These are phyloP conservation scores for Nakazawaea holstii DNA, from an alignment of 805 yeast genomes.

Conservation along the genomic window DNA sequence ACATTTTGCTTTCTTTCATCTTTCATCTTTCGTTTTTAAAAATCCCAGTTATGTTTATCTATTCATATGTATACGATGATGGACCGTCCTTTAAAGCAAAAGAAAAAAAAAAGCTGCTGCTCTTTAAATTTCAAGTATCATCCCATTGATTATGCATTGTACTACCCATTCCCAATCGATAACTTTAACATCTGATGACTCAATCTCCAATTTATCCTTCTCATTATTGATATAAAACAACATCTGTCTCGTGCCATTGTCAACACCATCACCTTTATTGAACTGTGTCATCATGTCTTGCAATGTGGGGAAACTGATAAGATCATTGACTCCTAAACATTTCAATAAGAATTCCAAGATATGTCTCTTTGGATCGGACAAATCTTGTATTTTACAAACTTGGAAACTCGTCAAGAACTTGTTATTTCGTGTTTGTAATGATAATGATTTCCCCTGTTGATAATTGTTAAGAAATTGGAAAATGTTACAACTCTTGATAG, in stretches of 20 bases:
- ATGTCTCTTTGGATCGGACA: neutral
- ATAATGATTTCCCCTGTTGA: constrained; percentile 24
- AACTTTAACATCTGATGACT: neutral
- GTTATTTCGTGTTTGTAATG: constrained; percentile 34
- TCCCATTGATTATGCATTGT: constrained; percentile 2
- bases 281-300: neutral
- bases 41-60: no score
- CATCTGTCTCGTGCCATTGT: neutral
- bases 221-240: neutral
- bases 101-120: neutral
- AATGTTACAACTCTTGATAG: constrained; percentile 45
- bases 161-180: constrained; percentile 12
- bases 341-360: constrained; percentile 1
- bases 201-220: neutral
- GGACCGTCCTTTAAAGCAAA: neutral
- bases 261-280: neutral
- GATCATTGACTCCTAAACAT: neutral
- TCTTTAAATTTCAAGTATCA: neutral
- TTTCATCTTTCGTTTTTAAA: no score
- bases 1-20: no score
- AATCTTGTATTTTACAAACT: constrained; percentile 21
- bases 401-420: constrained; percentile 24
- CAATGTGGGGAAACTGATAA: neutral
- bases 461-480: constrained; percentile 35
- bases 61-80: no score